Conservation (phyloP, 176 grass and related monocot species). For the Bromus sterilis region DNA sequence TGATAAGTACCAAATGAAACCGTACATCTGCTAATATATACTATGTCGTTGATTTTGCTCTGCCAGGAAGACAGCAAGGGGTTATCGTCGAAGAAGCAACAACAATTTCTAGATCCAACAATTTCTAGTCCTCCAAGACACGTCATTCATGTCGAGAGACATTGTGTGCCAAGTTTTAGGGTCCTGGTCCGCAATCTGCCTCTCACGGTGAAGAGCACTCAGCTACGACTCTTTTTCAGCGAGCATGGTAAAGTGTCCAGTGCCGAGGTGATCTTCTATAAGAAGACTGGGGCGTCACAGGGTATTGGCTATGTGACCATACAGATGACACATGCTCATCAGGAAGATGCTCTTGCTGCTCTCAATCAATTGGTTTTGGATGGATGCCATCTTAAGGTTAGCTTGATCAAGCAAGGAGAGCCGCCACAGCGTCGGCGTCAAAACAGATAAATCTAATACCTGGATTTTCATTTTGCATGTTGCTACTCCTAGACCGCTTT, state of each 20-base stretch:
- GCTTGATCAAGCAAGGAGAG: neutral
- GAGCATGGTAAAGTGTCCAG: neutral
- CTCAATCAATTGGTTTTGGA: neutral
- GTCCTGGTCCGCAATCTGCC: neutral
- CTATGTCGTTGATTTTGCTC: neutral
- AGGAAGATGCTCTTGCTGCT: neutral
- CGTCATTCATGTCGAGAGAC: neutral
- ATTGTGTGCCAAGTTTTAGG: neutral
- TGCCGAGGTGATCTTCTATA: neutral
- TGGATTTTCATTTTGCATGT: no score
- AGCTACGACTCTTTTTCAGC: neutral
- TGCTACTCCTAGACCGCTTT: no score
- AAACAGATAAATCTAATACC: neutral
- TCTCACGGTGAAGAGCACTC: neutral
- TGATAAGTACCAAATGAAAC: no score
- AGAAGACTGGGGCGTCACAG: neutral
- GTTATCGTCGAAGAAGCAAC: neutral
- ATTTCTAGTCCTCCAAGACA: neutral
- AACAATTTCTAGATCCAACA: neutral
- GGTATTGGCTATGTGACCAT: neutral
- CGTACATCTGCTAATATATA: neutral
- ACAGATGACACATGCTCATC: neutral
- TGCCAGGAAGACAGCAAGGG: neutral
- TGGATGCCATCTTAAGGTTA: neutral
- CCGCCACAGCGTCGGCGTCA: neutral